Conservation (phyloP, 768 basidiomycete species). For the Termitomyces sp. region DNA sequence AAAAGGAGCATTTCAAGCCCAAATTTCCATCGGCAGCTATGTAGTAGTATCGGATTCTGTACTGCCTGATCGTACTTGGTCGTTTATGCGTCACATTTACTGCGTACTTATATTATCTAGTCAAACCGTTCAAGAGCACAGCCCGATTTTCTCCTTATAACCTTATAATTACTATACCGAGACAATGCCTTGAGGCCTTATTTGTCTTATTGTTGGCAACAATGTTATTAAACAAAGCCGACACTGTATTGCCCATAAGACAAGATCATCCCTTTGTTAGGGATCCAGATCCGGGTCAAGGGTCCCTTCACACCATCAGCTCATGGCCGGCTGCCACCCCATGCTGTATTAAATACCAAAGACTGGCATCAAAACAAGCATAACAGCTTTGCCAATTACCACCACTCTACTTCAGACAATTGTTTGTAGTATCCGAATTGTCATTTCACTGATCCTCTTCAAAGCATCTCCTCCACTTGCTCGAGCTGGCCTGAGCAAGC, state of each 20-base stretch:
- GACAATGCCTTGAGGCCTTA: neutral
- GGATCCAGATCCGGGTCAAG: neutral
- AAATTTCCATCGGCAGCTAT: neutral
- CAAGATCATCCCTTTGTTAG: neutral
- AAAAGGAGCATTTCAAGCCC: slow-evolving; percentile 6
- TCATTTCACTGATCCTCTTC: no score
- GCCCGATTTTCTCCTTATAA: neutral
- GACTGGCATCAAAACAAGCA: slow-evolving; percentile 1
- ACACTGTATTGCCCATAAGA: no score
- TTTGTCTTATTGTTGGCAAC: neutral
- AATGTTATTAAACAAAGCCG: neutral
- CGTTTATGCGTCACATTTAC: neutral
- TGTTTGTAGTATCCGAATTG: neutral
- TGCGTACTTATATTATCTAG: neutral
- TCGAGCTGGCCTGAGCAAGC: neutral
- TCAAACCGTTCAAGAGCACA: neutral
- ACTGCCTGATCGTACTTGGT: neutral
- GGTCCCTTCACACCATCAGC: slow-evolving; percentile 1
- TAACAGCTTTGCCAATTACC: neutral
- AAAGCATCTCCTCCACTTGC: neutral
- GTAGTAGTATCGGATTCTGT: neutral
- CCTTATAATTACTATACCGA: neutral
- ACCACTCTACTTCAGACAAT: neutral
- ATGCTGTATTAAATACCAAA: neutral
- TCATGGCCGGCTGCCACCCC: neutral